A percentile compares a stretch with the other conserved stretches of the same genome.
Evolutionary conservation across 2,329 filamentous ascomycete species (phyloP).

Genomic region (Fusarium nodosum): DNA sequence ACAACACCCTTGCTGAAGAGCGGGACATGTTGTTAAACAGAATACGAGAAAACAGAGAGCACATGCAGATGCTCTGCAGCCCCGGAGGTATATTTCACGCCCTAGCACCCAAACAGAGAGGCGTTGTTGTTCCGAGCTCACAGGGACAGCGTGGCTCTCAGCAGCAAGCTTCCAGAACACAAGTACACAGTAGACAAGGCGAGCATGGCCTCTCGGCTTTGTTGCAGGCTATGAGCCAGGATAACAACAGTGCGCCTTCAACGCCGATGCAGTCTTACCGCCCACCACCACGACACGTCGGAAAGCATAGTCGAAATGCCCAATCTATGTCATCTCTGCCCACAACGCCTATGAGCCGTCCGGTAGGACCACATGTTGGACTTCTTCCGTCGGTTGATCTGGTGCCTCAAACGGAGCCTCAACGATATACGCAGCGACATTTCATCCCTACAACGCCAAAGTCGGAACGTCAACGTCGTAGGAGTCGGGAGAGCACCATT

Average conservation of each 20-base stretch:
- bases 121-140: slow-evolving; percentile 56
- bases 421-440: slow-evolving; percentile 58
- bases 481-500: slow-evolving; percentile 88
- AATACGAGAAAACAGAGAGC: slow-evolving; percentile 90
- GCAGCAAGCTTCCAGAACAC: slow-evolving; percentile 64
- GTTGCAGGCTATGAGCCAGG: slow-evolving; percentile 83
- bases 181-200: slow-evolving; percentile 62
- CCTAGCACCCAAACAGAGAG: slow-evolving; percentile 68
- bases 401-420: slow-evolving; percentile 71
- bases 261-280: slow-evolving; percentile 70
- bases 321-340: slow-evolving; percentile 90
- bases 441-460: slow-evolving; percentile 62
- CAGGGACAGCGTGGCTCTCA: slow-evolving; percentile 62
- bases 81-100: slow-evolving; percentile 77
- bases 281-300: slow-evolving; percentile 62
- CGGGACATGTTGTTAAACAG: slow-evolving; percentile 82
- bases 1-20: slow-evolving; percentile 78
- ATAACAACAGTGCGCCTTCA: slow-evolving; percentile 77
- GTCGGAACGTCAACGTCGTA: slow-evolving; percentile 63
- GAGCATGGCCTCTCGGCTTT: slow-evolving; percentile 81
- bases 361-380: slow-evolving; percentile 62
- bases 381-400: slow-evolving; percentile 74
- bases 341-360: slow-evolving; percentile 75
- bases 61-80: slow-evolving; percentile 83
- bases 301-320: slow-evolving; percentile 78